Conservation (phyloP, 805 yeast genomes). For the Metschnikowia shivogae region DNA sequence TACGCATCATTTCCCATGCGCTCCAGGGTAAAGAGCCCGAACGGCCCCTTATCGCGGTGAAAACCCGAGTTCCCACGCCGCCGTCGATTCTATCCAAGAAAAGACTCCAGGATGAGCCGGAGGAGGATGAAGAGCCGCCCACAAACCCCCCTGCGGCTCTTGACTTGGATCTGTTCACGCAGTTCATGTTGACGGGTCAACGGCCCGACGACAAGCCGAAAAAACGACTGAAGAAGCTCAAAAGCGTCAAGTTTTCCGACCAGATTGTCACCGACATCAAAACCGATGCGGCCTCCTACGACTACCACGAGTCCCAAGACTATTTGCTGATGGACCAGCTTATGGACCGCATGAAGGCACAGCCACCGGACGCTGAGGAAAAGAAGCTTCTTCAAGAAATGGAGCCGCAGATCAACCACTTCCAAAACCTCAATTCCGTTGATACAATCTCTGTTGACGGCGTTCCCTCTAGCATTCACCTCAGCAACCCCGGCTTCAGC, state of each 20-base stretch:
- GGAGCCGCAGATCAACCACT: constrained; percentile 65
- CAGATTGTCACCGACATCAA: constrained; percentile 49
- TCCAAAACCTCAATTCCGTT: constrained; percentile 66
- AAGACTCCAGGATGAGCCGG: constrained; percentile 45
- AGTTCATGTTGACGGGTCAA: constrained; percentile 77
- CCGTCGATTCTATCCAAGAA: constrained; percentile 67
- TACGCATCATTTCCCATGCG: constrained; percentile 75
- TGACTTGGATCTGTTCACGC: constrained; percentile 83
- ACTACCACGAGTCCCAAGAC: constrained; percentile 41
- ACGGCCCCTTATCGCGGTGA: constrained; percentile 46
- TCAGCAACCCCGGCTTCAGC: constrained; percentile 13
- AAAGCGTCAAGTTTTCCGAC: constrained; percentile 71
- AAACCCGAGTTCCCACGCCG: constrained; percentile 75
- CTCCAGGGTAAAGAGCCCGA: constrained; percentile 51
- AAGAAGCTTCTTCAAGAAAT: constrained; percentile 68
- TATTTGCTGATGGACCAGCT: constrained; percentile 71
- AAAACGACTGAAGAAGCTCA: constrained; percentile 42
- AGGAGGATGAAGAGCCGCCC: constrained; percentile 17
- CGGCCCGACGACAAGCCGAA: constrained; percentile 48
- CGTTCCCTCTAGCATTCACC: constrained; percentile 53
- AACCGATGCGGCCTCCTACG: constrained; percentile 12
- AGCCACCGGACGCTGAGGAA: constrained; percentile 51
- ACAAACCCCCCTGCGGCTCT: constrained; percentile 25
- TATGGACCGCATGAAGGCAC: constrained; percentile 38
- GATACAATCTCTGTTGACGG: constrained; percentile 75